These are phyloP conservation scores for Ogataea polymorpha DNA, from an alignment of 805 yeast genomes.

Conservation along the genomic window DNA sequence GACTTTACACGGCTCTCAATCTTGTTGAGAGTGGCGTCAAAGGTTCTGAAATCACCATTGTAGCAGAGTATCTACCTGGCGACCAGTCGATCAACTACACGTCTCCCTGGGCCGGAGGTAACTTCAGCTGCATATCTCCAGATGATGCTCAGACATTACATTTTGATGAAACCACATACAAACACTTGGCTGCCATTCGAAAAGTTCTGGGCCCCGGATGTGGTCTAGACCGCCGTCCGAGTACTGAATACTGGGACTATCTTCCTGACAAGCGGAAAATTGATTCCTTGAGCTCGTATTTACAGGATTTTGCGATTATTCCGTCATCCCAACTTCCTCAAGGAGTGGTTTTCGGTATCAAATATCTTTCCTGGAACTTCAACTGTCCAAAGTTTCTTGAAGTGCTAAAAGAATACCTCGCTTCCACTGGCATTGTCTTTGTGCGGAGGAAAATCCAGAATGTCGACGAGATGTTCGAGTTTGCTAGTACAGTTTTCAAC, in stretches of 20 bases:
- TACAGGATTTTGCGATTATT: slow-evolving; percentile 44
- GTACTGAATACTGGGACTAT: slow-evolving; percentile 59
- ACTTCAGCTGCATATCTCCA: slow-evolving; percentile 59
- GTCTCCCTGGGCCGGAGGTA: slow-evolving; percentile 79
- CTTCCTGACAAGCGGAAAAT: slow-evolving; percentile 46
- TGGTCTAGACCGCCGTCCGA: slow-evolving; percentile 54
- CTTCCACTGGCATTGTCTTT: slow-evolving; percentile 49
- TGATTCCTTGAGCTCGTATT: slow-evolving; percentile 44
- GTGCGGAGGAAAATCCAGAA: slow-evolving; percentile 45
- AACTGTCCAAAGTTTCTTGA: slow-evolving; percentile 63
- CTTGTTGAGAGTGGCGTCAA: slow-evolving; percentile 40
- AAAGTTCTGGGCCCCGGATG: slow-evolving; percentile 40
- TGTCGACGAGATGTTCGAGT: slow-evolving; percentile 51
- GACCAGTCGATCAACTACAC: slow-evolving; percentile 73
- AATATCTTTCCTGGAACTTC: slow-evolving; percentile 63
- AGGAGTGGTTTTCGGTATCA: slow-evolving; percentile 56
- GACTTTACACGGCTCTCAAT: slow-evolving; percentile 58
- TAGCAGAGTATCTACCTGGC: slow-evolving; percentile 73
- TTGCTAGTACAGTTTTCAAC: slow-evolving; percentile 57
- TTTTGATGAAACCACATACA: slow-evolving; percentile 58
- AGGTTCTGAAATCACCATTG: slow-evolving; percentile 46
- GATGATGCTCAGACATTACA: slow-evolving; percentile 47
- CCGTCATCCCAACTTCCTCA: slow-evolving; percentile 40
- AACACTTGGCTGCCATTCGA: slow-evolving; percentile 43
- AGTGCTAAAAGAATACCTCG: slow-evolving; percentile 44